Percentiles rank a stretch among this genome's conserved stretches.
Conservation (phyloP, 1,284 basidiomycete genomes). For the Trichosporon sp. region DNA sequence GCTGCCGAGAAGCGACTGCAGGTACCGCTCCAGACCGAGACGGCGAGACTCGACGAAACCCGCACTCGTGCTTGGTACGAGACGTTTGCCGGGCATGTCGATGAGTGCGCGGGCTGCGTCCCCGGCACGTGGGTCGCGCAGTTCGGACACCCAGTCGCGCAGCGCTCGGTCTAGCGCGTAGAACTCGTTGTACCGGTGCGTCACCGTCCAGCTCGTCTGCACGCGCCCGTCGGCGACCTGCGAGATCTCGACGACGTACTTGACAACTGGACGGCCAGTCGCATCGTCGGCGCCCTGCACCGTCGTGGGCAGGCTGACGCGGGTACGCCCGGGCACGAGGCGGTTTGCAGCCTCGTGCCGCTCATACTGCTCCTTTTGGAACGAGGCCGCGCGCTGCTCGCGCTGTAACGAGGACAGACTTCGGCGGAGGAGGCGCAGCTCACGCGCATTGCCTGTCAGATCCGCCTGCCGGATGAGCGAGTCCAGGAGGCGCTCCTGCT, state of each 20-base stretch:
- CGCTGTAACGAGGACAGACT: slow-evolving; percentile 74
- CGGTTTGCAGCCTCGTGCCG: slow-evolving; percentile 82
- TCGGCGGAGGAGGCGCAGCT: slow-evolving; percentile 72
- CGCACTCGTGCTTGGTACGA: slow-evolving; percentile 74
- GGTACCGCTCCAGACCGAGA: slow-evolving; percentile 75
- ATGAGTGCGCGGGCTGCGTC: slow-evolving; percentile 9
- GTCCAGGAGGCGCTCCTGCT: slow-evolving; percentile 76
- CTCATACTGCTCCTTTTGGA: slow-evolving; percentile 86
- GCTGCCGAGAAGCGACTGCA: slow-evolving; percentile 71
- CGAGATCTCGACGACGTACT: slow-evolving; percentile 88
- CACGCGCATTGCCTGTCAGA: slow-evolving; percentile 79
- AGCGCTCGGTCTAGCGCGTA: slow-evolving; percentile 78
- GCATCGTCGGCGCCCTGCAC: slow-evolving; percentile 64
- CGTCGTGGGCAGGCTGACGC: slow-evolving; percentile 70
- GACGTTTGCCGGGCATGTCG: slow-evolving; percentile 85
- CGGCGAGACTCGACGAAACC: slow-evolving; percentile 74
- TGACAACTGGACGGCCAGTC: slow-evolving; percentile 73
- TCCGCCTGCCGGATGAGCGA: slow-evolving; percentile 89
- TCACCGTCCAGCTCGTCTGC: slow-evolving; percentile 82
- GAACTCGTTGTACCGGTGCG: slow-evolving; percentile 91
- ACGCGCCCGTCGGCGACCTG: slow-evolving; percentile 76
- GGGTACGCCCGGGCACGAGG: slow-evolving; percentile 71
- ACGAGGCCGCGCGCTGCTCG: slow-evolving; percentile 75
- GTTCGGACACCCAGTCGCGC: slow-evolving; percentile 40
- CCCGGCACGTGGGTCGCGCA: not conserved